These are phyloP conservation scores for Plasmodium malariae DNA, from an alignment of 169 alveolate genomes.

Conservation along the genomic window DNA sequence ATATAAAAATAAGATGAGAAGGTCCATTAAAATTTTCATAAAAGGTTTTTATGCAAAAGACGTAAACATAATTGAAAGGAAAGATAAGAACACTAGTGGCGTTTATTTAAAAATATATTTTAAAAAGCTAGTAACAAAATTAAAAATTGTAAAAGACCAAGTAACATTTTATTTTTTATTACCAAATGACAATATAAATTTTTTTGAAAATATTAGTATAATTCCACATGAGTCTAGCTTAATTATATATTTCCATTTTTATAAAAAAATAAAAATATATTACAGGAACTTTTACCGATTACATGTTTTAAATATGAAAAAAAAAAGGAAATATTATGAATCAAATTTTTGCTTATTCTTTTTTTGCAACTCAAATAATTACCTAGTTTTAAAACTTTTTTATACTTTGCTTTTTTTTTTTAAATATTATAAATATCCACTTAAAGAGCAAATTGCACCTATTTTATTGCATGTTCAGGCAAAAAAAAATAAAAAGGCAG, in stretches of 20 bases:
- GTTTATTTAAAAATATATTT: conserved; percentile 30
- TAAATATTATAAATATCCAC: conserved; percentile 43
- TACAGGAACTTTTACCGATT: background rate
- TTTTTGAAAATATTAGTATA: conserved; percentile 39
- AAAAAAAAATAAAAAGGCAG: background rate
- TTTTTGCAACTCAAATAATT: conserved; percentile 53
- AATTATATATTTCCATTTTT: conserved; percentile 29
- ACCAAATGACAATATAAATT: conserved; percentile 46
- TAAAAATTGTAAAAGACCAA: conserved; percentile 30
- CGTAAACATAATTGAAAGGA: background rate
- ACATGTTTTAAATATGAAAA: background rate
- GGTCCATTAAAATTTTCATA: conserved; percentile 6
- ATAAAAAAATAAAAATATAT: conserved; percentile 13
- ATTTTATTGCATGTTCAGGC: background rate
- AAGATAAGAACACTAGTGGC: background rate
- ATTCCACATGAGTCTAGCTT: conserved; percentile 17
- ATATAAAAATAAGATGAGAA: background rate
- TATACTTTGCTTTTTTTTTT: conserved; percentile 42
- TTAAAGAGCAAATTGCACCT: conserved; percentile 2
- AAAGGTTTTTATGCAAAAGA: conserved; percentile 46
- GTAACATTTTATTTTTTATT: background rate
- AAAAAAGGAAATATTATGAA: background rate
- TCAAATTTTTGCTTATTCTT: conserved; percentile 41
- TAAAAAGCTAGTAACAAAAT: conserved; percentile 29
- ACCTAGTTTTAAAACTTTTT: conserved; percentile 39